A percentile compares a stretch with the other conserved stretches of the same genome.
Conservation (phyloP, 148 eudicot genomes). For the Vaccinium darrowii region DNA sequence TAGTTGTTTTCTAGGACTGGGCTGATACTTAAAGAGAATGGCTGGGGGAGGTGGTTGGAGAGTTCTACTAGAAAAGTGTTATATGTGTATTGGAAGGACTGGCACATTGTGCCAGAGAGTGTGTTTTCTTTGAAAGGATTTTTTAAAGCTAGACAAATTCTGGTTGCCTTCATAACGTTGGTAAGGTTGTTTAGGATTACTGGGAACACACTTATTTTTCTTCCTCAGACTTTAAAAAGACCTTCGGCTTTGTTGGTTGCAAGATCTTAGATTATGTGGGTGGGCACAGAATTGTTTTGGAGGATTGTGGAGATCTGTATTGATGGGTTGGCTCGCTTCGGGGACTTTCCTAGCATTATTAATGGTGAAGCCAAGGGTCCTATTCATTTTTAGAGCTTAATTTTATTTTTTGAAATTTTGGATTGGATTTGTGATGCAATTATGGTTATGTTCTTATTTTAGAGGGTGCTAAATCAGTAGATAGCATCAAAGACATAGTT, state of each 20-base stretch:
- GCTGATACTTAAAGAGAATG: not conserved
- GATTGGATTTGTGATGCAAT: not conserved
- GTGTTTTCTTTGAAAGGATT: not conserved
- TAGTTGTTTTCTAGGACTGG: not conserved
- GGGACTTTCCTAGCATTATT: not conserved
- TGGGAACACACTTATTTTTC: not conserved
- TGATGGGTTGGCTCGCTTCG: not conserved
- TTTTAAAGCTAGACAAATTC: not conserved
- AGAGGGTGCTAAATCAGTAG: not conserved
- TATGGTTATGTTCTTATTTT: not conserved
- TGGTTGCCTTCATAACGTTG: not conserved
- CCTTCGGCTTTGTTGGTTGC: not conserved
- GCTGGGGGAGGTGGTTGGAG: not conserved
- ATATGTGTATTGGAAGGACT: not conserved
- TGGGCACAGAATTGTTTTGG: not conserved
- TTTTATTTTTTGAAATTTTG: not conserved
- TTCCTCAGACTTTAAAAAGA: not conserved
- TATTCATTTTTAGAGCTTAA: not conserved
- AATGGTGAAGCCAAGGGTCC: not conserved
- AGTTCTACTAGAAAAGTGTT: not conserved
- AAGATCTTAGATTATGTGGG: not conserved
- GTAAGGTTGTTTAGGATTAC: not conserved
- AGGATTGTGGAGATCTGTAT: not conserved
- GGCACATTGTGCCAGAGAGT: not conserved
- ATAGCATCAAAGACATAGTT: not conserved